Base-by-base conservation (phyloP, 345 rosid genomes). In the Syzygium aromaticum region DNA sequence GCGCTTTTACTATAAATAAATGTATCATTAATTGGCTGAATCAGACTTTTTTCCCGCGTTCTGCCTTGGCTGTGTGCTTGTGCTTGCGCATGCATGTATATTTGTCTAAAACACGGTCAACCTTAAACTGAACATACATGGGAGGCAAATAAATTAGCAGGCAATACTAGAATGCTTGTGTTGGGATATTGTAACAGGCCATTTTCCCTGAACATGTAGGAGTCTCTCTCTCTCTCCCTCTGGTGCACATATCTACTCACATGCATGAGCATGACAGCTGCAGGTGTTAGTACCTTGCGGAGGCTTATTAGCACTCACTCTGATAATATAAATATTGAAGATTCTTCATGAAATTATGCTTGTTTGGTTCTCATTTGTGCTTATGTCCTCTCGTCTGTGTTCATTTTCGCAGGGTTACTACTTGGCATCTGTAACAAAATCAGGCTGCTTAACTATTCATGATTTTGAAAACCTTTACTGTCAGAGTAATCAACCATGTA, bases 371-470 rank as follows among this genome's bases (percentile, higher is more conserved):
- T 19, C 52, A 61, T 83, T 64, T 57, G 84, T 8, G 77, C 43
- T 64, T 5, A 17, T 64, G 52, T 12, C 46, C 88, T 54, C 54
- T 54, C 77, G 30, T 77, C 51, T 51, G 17, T 57, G 51, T 64
- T 52, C 23, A 11, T 88, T 33, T 89, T 90, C 85, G 52, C 94
- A 96, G 98, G 99, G 99, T 90, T 88, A 95, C 88, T 96, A 95
- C 89, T 67, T 95, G 88, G 99, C 90, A 40, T 94, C 99, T 23
- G 99, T 93, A 40, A 95, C 98, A 52, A 94, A 91, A 91, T 89
- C 95, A 3, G 97, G 99, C 84, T 96, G 99, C 94, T 88, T 96
- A 90, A 95, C 92, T 8, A 95, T 98, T 27, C 97, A 96, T 93
- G 99, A 96, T 88, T 96, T 95, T 93, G 99, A 98, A 87, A 56